These are phyloP conservation scores for Teunomyces pallodes DNA, from an alignment of 805 yeast species.

Conservation along the genomic window DNA sequence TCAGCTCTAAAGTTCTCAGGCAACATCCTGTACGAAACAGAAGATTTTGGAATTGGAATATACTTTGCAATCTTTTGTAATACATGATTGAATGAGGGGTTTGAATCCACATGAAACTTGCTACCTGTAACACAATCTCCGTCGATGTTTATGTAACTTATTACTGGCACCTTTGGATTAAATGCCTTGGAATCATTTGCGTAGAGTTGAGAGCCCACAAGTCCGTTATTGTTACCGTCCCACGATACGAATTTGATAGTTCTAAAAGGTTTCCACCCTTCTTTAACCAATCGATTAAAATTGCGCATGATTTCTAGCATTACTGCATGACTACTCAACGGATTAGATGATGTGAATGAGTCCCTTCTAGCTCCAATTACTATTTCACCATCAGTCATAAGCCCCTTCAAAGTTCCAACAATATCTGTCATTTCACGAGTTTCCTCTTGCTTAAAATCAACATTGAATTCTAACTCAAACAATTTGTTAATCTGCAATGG, in stretches of 20 bases:
- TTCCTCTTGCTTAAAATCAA: slow-evolving; percentile 11
- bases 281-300: slow-evolving; percentile 24
- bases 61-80: slow-evolving; percentile 25
- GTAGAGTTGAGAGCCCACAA: slow-evolving; percentile 27
- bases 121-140: slow-evolving; percentile 38
- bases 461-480: slow-evolving; percentile 14
- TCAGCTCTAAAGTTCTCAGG: slow-evolving; percentile 9
- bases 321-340: slow-evolving; percentile 39
- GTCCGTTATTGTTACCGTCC: slow-evolving; percentile 38
- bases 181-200: slow-evolving; percentile 20
- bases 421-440: slow-evolving; percentile 26
- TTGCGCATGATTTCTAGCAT: slow-evolving; percentile 39
- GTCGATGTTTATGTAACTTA: slow-evolving; percentile 40
- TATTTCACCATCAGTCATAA: slow-evolving; percentile 38
- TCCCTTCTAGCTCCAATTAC: slow-evolving; percentile 42
- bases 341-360: slow-evolving; percentile 33
- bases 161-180: slow-evolving; percentile 21
- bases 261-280: slow-evolving; percentile 45
- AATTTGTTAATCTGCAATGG: slow-evolving; percentile 35
- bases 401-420: slow-evolving; percentile 33
- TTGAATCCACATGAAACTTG: slow-evolving; percentile 31
- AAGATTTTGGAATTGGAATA: slow-evolving; percentile 31
- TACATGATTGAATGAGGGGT: slow-evolving; percentile 35
- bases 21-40: slow-evolving; percentile 18
- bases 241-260: slow-evolving; percentile 39